Percentiles rank a stretch among this genome's conserved stretches.
phyloP scores from a whole-genome alignment of 1,284 basidiomycete species.

The Ganoderma lingzhi region DNA sequence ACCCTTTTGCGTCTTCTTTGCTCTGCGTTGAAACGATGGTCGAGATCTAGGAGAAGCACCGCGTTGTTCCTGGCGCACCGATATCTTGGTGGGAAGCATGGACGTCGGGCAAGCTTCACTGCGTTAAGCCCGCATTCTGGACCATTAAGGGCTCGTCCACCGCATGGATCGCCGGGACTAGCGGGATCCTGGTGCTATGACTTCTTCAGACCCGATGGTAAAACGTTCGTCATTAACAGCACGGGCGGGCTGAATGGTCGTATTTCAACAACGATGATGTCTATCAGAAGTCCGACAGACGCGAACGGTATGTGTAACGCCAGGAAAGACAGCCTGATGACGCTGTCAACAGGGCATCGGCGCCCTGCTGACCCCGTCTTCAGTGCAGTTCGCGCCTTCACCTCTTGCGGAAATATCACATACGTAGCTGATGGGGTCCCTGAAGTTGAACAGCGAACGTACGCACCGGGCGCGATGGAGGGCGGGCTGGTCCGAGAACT shows the following conservation, averaged over 20 bases:
- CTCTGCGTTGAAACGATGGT: constrained; percentile 12
- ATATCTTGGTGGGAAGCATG: constrained; percentile 18
- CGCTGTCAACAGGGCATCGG: constrained; percentile 20
- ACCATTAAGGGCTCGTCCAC: neutral
- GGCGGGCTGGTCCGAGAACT: constrained; percentile 4
- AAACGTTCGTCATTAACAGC: neutral
- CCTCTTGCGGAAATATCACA: constrained; percentile 9
- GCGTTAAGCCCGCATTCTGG: neutral
- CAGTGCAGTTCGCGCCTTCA: constrained; percentile 7
- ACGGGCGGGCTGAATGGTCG: neutral
- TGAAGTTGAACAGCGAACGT: constrained; percentile 5
- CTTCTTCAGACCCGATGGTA: neutral
- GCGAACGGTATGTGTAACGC: constrained; percentile 12
- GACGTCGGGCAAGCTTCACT: neutral
- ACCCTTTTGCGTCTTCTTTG: constrained; percentile 11
- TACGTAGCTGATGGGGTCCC: neutral
- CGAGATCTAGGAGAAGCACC: constrained; percentile 16
- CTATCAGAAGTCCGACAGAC: constrained; percentile 19
- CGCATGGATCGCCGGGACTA: neutral
- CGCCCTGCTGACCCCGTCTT: neutral
- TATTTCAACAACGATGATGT: constrained; percentile 9
- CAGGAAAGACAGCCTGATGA: constrained; percentile 20
- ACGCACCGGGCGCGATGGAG: constrained; percentile 2
- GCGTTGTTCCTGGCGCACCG: constrained; percentile 19
- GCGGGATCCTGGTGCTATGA: neutral